These are phyloP conservation scores for Crinitomyces ghanaensis DNA, from an alignment of 805 yeast species.

Conservation along the genomic window DNA sequence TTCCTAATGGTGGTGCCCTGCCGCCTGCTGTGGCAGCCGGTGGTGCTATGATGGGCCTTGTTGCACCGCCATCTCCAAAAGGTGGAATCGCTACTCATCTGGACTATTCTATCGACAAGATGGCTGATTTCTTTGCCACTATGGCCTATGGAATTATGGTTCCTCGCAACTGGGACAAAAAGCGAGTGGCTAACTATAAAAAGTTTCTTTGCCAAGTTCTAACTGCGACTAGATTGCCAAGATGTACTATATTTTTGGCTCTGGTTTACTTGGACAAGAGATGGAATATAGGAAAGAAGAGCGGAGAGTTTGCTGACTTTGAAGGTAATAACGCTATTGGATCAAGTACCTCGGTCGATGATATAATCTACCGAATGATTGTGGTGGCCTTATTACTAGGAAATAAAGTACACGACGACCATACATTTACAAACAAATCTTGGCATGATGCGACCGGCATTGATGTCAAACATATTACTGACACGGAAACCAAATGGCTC, in stretches of 20 bases:
- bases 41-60: constrained; percentile 5
- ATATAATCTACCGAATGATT: constrained; percentile 37
- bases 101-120: constrained; percentile 67
- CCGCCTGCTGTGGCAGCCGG: constrained; percentile 14
- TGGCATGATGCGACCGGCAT: constrained; percentile 96
- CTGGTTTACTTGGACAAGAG: constrained; percentile 68
- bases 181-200: constrained; percentile 11
- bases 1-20: constrained; percentile 7
- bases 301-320: constrained; percentile 23
- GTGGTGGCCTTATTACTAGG: constrained; percentile 69
- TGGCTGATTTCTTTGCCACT: constrained; percentile 74
- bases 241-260: constrained; percentile 67
- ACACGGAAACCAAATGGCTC: constrained; percentile 63
- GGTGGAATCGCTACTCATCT: constrained; percentile 73
- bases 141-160: constrained; percentile 47
- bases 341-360: too few relatives aligned
- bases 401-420: constrained; percentile 91
- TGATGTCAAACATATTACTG: constrained; percentile 45
- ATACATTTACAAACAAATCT: constrained; percentile 87
- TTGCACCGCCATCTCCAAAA: too few relatives aligned
- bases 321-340: too few relatives aligned
- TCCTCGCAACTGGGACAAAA: constrained; percentile 11
- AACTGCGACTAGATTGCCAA: constrained; percentile 79
- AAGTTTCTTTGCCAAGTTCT: constrained; percentile 54
- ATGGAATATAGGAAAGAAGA: constrained; percentile 29